Conservation (phyloP, 257 asterid genomes). For the Nyctanthes arbortristis region DNA sequence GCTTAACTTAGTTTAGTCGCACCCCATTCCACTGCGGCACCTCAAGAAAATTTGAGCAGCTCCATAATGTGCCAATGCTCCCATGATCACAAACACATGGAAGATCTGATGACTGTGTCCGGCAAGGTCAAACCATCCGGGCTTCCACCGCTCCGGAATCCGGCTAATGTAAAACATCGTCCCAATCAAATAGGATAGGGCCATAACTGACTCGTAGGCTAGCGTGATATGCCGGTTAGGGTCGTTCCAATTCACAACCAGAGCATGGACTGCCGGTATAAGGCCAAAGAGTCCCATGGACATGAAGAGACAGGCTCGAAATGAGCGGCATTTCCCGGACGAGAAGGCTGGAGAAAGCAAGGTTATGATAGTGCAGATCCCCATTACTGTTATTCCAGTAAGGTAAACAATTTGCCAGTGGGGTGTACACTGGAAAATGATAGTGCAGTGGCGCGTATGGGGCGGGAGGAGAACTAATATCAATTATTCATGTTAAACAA, state of each 20-base stretch:
- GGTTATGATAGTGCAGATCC: constrained; percentile 59
- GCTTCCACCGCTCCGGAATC: constrained; percentile 84
- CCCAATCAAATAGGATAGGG: constrained; percentile 64
- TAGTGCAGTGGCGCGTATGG: constrained; percentile 94
- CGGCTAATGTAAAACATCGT: constrained; percentile 66
- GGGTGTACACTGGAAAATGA: constrained; percentile 82
- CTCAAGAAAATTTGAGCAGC: constrained; percentile 74
- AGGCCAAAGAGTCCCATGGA: constrained; percentile 90
- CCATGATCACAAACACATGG: constrained; percentile 82
- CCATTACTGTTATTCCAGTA: constrained; percentile 66
- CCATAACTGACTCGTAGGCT: constrained; percentile 76
- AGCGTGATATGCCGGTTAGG: constrained; percentile 63
- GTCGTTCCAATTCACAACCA: constrained; percentile 64
- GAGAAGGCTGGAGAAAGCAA: constrained; percentile 72
- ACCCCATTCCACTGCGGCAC: constrained; percentile 49
- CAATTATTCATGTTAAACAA: too few species aligned
- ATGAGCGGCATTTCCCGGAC: constrained; percentile 52
- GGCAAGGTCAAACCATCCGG: constrained; percentile 87
- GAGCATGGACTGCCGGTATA: constrained; percentile 74
- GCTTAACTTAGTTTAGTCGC: constrained; percentile 34
- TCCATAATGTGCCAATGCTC: constrained; percentile 94
- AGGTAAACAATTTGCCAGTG: constrained; percentile 82
- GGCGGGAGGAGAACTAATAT: too few species aligned
- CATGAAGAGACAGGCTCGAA: constrained; percentile 71
- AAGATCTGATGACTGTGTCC: constrained; percentile 97